Evolutionary conservation across 179 eudicot genomes (phyloP).

Genomic region (Gypsophila paniculata): DNA sequence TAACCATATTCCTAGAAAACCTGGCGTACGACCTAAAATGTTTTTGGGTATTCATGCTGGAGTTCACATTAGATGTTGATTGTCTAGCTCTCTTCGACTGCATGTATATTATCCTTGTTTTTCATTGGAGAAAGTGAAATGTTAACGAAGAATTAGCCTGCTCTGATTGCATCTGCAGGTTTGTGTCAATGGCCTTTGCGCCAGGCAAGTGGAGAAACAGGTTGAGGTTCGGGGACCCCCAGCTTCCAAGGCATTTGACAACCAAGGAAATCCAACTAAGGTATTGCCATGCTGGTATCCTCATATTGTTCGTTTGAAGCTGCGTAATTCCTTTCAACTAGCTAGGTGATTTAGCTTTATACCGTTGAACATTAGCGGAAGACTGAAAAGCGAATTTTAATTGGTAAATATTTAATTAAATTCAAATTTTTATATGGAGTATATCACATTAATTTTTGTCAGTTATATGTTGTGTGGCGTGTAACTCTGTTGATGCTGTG

Average conservation of each 20-base stretch:
- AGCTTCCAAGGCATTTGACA: constrained; percentile 84
- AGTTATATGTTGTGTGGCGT: not conserved
- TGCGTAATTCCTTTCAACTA: not conserved
- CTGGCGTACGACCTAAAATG: not conserved
- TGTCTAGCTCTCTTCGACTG: not conserved
- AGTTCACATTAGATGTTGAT: not conserved
- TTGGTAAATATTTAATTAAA: not conserved
- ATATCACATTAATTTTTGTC: not conserved
- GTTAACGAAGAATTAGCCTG: not conserved
- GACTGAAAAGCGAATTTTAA: not conserved
- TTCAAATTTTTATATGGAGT: not conserved
- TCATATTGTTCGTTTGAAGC: not conserved
- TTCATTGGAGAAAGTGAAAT: not conserved
- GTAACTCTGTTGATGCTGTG: constrained; percentile 6
- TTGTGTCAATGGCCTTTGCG: constrained; percentile 52
- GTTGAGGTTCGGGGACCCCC: constrained; percentile 97
- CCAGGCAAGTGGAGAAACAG: constrained; percentile 65
- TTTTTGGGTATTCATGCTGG: not conserved
- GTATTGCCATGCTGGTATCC: constrained; percentile 32
- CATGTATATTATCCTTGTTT: constrained; percentile 1
- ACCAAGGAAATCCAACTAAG: constrained; percentile 86
- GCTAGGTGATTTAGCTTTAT: not conserved
- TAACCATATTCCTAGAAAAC: not conserved
- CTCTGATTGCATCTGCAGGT: constrained; percentile 45
- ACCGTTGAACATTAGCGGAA: not conserved